Base-by-base conservation (phyloP, 176 grass and related monocot genomes). In the Oryza australiensis region DNA sequence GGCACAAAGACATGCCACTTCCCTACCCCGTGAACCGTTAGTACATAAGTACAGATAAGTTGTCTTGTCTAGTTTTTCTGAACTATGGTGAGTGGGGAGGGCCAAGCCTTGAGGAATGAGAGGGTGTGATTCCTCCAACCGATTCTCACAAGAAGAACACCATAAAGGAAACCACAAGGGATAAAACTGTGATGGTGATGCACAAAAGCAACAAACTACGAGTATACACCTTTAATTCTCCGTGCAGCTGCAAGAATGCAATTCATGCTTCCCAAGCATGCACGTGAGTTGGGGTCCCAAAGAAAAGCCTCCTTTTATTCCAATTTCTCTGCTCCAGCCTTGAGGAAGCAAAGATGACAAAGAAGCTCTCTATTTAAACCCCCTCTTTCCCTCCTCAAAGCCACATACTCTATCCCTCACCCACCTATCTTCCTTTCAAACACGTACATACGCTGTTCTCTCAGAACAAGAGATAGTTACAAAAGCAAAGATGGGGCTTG, bases 351-450 rank as follows among this genome's bases (percentile, higher is more conserved):
- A 62, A n/a, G 43, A 85, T 72, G 66, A 16, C 82, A 85, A 83
- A 78, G 73, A 43, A 69, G 32, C 9, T 88, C 59, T 67, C 62
- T 87, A 93, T 93, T 89, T 96, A 91, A 94, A 86, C 78, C 28
- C 59, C 32, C 41, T 26, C 62, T 26, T 78, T 83, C 83, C 79
- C 59, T 81, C 77, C 78, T 45, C 75, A 66, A 78, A 62, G 30
- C 34, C 35, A 63, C 65, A 75, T 70, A 53, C 51, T 49, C 68
- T 64, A 20, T 51, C 12, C 66, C 63, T 14, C 30, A 57, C 20
- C 51, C 63, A 20, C 42, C 67, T 35, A 30, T 62, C n/a, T 32
- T 69, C 64, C 60, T 77, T 59, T 37, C 26, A 72, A n/a, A 82
- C 9, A 72, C 22, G 65, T 8, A 69, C 27, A 68, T 29, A 72